Percentiles rank a stretch among this genome's conserved stretches.
Evolutionary conservation across 1,139 yeast genomes (phyloP).

Genomic region (Groenewaldozyma auringiensis): DNA sequence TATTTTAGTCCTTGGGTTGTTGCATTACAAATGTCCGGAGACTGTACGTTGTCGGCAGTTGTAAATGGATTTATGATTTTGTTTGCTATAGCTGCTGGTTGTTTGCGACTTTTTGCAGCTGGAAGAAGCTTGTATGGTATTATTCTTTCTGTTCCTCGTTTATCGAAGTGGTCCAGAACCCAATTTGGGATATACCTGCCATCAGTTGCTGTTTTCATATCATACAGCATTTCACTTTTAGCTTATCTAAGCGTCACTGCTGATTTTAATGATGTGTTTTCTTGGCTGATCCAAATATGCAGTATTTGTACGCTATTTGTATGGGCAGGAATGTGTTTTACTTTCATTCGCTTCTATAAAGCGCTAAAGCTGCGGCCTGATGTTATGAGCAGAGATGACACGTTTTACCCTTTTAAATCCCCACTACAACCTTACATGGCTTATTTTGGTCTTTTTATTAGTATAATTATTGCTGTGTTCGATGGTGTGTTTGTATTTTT

Average conservation of each 20-base stretch:
- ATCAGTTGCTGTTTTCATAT: constrained; percentile 54
- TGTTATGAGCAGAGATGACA: constrained; percentile 24
- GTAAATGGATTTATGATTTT: constrained; percentile 62
- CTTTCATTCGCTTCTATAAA: constrained; percentile 61
- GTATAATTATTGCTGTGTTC: constrained; percentile 47
- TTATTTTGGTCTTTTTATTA: constrained; percentile 53
- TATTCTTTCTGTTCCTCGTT: constrained; percentile 29
- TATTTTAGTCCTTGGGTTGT: constrained; percentile 52
- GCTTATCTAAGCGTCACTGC: constrained; percentile 54
- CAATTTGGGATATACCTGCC: constrained; percentile 53
- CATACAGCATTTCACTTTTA: constrained; percentile 53
- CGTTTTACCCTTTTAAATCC: constrained; percentile 61
- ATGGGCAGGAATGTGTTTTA: constrained; percentile 76
- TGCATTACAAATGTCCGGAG: constrained; percentile 63
- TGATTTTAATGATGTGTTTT: constrained; percentile 57
- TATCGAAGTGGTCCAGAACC: not conserved
- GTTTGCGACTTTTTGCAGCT: constrained; percentile 70
- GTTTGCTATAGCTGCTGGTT: constrained; percentile 71
- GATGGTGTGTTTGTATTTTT: constrained; percentile 65
- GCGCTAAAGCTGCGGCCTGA: constrained; percentile 50
- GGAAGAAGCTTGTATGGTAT: constrained; percentile 72
- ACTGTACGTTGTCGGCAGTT: constrained; percentile 54
- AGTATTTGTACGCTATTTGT: constrained; percentile 66
- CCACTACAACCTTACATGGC: constrained; percentile 75
- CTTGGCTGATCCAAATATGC: constrained; percentile 53